Conservation (phyloP, 768 basidiomycete genomes). For the Pisolithus sp. region DNA sequence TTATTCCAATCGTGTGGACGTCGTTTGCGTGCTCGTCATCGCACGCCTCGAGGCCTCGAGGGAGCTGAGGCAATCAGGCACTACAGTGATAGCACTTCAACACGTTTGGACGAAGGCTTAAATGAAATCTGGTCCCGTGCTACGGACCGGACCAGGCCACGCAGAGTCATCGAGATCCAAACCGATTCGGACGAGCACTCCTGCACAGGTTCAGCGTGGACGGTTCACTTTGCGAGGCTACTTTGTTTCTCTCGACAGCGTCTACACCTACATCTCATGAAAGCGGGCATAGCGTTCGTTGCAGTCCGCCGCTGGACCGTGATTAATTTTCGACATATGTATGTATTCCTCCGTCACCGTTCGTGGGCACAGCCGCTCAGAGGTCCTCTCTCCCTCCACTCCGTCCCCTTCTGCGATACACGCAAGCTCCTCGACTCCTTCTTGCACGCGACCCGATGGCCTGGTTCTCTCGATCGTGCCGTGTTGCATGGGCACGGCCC, state of each 20-base stretch:
- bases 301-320: not conserved
- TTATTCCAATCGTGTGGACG: not conserved
- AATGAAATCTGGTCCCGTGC: conserved; percentile 1
- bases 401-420: not conserved
- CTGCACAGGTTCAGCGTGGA: not conserved
- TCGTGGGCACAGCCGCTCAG: not conserved
- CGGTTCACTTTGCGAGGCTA: not conserved
- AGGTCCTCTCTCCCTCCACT: not conserved
- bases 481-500: not conserved
- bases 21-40: not conserved
- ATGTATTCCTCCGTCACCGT: not conserved
- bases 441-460: not conserved
- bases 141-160: not conserved
- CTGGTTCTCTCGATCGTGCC: not conserved
- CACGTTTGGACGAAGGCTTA: not conserved
- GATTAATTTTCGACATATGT: not conserved
- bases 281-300: not conserved
- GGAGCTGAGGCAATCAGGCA: conserved; percentile 8
- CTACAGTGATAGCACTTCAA: not conserved
- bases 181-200: not conserved
- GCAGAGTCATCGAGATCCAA: not conserved
- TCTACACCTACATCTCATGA: not conserved
- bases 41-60: conserved; percentile 1
- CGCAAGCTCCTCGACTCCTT: not conserved
- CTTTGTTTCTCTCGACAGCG: not conserved